A percentile compares a stretch with the other conserved stretches of the same genome.
Evolutionary conservation across 2,329 filamentous ascomycete genomes (phyloP).

Genomic region (Periconia sp.): DNA sequence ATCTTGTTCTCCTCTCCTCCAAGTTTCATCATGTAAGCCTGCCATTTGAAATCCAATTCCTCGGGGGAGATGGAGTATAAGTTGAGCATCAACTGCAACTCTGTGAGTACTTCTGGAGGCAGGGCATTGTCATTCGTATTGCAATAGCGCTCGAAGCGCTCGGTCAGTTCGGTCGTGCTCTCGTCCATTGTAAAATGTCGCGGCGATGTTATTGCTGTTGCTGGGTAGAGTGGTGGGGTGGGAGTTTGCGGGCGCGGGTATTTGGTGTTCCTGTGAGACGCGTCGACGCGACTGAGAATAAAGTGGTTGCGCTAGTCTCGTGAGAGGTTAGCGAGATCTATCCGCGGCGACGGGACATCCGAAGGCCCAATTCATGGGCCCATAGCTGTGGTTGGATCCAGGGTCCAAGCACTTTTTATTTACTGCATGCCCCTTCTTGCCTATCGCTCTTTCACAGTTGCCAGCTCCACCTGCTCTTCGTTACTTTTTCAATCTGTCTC

Average conservation of each 20-base stretch:
- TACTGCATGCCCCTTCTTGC: background rate
- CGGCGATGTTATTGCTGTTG: background rate
- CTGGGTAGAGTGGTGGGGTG: slow-evolving; percentile 5
- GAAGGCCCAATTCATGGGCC: background rate
- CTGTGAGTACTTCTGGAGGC: slow-evolving; percentile 74
- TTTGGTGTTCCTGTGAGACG: slow-evolving; percentile 7
- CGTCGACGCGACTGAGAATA: slow-evolving; percentile 14
- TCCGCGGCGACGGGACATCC: background rate
- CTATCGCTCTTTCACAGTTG: background rate
- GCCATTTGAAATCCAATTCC: slow-evolving; percentile 98
- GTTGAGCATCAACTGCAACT: slow-evolving; percentile 83
- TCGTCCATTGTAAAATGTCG: slow-evolving; percentile 50
- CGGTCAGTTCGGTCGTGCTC: slow-evolving; percentile 56
- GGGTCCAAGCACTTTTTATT: slow-evolving; percentile 10
- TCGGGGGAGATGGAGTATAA: slow-evolving; percentile 79
- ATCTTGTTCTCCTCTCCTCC: slow-evolving; percentile 74
- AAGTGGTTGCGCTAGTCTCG: slow-evolving; percentile 22
- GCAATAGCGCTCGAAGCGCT: slow-evolving; percentile 64
- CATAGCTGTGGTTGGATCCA: slow-evolving; percentile 4
- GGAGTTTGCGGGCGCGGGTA: background rate
- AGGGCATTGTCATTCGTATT: slow-evolving; percentile 56
- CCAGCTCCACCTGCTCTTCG: background rate
- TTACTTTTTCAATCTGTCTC: background rate
- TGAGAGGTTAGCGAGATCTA: background rate
- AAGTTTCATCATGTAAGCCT: slow-evolving; percentile 96